A percentile compares a stretch with the other conserved stretches of the same genome.
phyloP scores from a whole-genome alignment of 352 stramenopile species.

The Globisporangium cylindrosporum region DNA sequence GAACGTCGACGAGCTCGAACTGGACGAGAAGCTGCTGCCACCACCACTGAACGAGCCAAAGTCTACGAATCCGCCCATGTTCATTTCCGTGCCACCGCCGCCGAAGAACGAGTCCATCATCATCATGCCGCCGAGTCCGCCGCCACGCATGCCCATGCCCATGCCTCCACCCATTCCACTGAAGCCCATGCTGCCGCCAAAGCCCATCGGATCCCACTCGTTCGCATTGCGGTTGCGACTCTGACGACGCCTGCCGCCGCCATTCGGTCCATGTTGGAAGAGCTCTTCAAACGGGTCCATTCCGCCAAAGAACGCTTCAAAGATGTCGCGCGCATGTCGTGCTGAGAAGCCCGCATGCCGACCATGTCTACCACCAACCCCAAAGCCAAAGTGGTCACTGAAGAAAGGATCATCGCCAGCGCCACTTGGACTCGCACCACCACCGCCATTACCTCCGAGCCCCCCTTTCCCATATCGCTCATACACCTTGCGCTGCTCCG shows the following conservation, averaged over 20 bases:
- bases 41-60: slow-evolving; percentile 27
- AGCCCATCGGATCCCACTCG: slow-evolving; percentile 11
- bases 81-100: slow-evolving; percentile 14
- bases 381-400: slow-evolving; percentile 23
- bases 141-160: slow-evolving; percentile 24
- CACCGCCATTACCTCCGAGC: slow-evolving; percentile 7
- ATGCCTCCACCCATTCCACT: background rate
- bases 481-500: slow-evolving; percentile 54
- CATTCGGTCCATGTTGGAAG: slow-evolving; percentile 24
- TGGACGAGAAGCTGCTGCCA: slow-evolving; percentile 29
- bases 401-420: background rate
- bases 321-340: slow-evolving; percentile 67
- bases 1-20: slow-evolving; percentile 63
- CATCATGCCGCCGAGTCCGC: slow-evolving; percentile 30
- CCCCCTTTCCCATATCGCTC: slow-evolving; percentile 44
- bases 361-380: slow-evolving; percentile 14
- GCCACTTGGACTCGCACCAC: background rate
- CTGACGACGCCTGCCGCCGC: background rate
- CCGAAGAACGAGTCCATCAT: slow-evolving; percentile 55
- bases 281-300: slow-evolving; percentile 57
- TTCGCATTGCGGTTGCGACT: background rate
- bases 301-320: slow-evolving; percentile 67
- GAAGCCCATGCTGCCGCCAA: slow-evolving; percentile 29
- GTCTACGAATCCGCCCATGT: slow-evolving; percentile 1
- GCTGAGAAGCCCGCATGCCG: slow-evolving; percentile 31